Evolutionary conservation across 225 moss, liverwort and hornwort genomes (phyloP), one percentile per base, ranked within the genome.

Genomic region (Physcomitrellopsis africana): DNA sequence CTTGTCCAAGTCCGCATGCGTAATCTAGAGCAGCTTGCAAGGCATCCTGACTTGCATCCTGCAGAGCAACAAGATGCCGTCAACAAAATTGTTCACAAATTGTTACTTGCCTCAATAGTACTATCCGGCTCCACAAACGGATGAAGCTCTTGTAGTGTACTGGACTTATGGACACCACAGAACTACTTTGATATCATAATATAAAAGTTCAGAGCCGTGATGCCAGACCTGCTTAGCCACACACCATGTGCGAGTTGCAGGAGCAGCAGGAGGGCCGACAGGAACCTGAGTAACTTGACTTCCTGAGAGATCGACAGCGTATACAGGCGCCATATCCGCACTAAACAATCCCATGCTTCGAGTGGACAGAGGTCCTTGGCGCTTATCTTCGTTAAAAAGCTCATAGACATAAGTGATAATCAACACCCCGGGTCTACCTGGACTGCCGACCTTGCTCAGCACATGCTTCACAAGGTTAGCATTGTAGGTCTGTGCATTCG

Each of bases 321-420:
- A 96, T 5, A 85, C 92, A 2, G 90, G 60, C 14, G 84, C 67
- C 63, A 87, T 82, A 24, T 89, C 89, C 1, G 79, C 82, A 3
- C 81, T 69, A 14, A 85, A 91, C 19, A 96, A 82, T 2, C 96
- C 96, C 76, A 94, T 92, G 43, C 89, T 92, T 17, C 90, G 87
- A 32, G 86, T 76, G 0, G 93, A 94, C 8, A 74, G 52, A 6
- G 92, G 47, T 3, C 89, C 96, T 13, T 84, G 46, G 26, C 80
- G 81, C 62, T 81, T 73, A 32, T 96, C 79, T 65, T 96, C 96
- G 7, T 92, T 91, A 11, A 92, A 94, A 9, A 89, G 85, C 74
- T 84, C 89, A 3, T 81, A 81, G 5, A 88, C 10, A 5, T 81
- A 83, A 0, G 77, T 82, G 15, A 83, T 80, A 23, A 89, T 81